Evolutionary conservation across 1,139 yeast genomes (phyloP), one percentile per base, ranked within the genome.

Genomic region (Geotrichum cucujoidarum): DNA sequence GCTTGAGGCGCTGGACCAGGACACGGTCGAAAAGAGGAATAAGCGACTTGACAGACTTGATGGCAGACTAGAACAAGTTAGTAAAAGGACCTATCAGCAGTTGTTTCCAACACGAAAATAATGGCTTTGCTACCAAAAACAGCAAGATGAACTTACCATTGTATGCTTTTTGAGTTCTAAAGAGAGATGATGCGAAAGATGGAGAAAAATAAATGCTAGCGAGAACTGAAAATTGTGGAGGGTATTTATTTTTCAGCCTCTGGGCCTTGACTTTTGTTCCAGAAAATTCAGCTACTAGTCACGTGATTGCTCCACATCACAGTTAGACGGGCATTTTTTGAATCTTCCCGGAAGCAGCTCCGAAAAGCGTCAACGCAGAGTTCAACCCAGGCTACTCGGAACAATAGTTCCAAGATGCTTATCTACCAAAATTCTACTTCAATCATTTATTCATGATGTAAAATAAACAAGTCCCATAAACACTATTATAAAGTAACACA

Each of bases 1-100:
- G 95, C 77, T 89, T 89, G 64, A 86, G 72, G 71, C 96, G 85
- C 74, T 89, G 96, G 55, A 92, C 96, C 58, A 92, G 80, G 53
- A 92, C 92, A 73, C 97, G 85, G 81, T 92, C 97, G 61, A 92
- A 77, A 60, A 92, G 80, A 57, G 98, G 98, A 61, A 83, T 81
- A 64, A 92, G 84, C 57, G 89, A 77, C 72, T 87, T 83, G 60
- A 89, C 94, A 58, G 89, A 81, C 71, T 86, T 88, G 69, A 92
- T 75, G 54, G 86, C 69, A 45, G 88, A 40, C 38, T 31, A 21
- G 22, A 18, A 25, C 21, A 24, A 13, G 40, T 31, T 40, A 27
- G 36, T 5, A 6, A 13, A 22, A 35, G n/a, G 17, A 8, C 13
- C 13, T 13, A 8, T 35, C 8, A 22, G 14, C 10, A 35, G 24